phyloP scores from a whole-genome alignment of 805 yeast species.

The Jamesozyma piceae region DNA sequence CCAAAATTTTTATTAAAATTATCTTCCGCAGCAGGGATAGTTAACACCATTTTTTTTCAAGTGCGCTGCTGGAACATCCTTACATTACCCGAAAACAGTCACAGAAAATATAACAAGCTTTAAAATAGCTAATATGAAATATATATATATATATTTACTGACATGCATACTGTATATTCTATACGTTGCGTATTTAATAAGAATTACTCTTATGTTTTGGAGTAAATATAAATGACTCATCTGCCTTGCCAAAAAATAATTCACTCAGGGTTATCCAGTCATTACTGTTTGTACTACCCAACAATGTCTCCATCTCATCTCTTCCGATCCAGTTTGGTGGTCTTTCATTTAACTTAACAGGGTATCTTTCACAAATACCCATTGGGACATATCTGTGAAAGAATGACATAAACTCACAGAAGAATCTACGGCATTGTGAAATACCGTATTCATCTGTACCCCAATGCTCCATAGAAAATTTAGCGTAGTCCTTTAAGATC shows the following conservation, averaged over 20 bases:
- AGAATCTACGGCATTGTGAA: conserved; percentile 73
- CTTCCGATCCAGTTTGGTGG: conserved; percentile 93
- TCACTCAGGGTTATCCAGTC: conserved; percentile 97
- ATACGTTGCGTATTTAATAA: conserved; percentile 26
- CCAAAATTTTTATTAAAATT: too few species aligned
- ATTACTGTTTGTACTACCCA: conserved; percentile 74
- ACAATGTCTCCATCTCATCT: conserved; percentile 79
- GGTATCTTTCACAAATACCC: conserved; percentile 81
- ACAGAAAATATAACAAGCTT: too few species aligned
- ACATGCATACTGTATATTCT: too few species aligned
- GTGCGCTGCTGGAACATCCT: background rate
- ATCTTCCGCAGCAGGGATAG: background rate
- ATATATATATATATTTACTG: too few species aligned
- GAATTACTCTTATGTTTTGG: conserved; percentile 96
- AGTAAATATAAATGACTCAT: conserved; percentile 61
- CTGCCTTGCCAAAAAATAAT: conserved; percentile 85
- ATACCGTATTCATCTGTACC: conserved; percentile 95
- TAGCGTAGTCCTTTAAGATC: conserved; percentile 56
- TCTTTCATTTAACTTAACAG: conserved; percentile 84
- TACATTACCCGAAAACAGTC: background rate
- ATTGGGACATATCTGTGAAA: conserved; percentile 91
- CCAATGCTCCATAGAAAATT: conserved; percentile 90
- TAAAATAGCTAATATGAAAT: too few species aligned
- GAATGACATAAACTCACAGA: conserved; percentile 91
- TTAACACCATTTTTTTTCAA: too few species aligned